Evolutionary conservation across 306 rosid species (phyloP), one percentile per base, ranked within the genome.

Genomic region (Glycine latifolia): DNA sequence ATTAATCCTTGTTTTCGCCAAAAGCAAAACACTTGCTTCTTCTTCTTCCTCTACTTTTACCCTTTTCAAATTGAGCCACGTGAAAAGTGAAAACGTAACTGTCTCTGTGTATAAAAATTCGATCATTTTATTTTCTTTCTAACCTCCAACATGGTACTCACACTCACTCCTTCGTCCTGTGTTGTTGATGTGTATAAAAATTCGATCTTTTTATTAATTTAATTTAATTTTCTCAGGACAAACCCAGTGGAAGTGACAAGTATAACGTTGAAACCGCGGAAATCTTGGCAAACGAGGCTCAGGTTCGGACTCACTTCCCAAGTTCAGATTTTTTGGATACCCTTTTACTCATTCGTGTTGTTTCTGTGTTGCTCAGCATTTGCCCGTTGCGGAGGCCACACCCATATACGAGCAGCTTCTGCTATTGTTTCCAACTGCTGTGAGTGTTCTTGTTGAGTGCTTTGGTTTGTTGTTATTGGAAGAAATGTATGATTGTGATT

Each of bases 371-470:
- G 9, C 79, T 78, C 67, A 95, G 99, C 94, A 74, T 82, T 93
- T 93, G 88, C 92, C 97, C 2, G 89, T 95, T 80, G 81, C 89
- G 10, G 99, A 95, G 86, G 97, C 99, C 17, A 89, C 80, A 31
- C 91, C 97, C 6, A 87, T 95, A 59, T 93, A 93, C 73, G 99
- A 95, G 89, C 91, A 95, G 66, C 95, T 95, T 73, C 90, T 95
- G 37, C 86, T 89, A 3, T 79, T 85, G 71, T 95, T 88, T 80
- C 99, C 98, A 10, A 93, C 98, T 44, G 89, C 97, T 73, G 99
- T 95, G 86, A 91, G 95, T 86, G 20, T 85, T 87, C 70, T 79
- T 80, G 61, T 73, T 77, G n/a, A 73, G 48, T 44, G 6, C 46
- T 63, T 81, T 85, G 46, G 2, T 20, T 70, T 4, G 39, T 10